Base-by-base conservation (phyloP, 805 yeast species). In the Wickerhamiella vanderwaltii region DNA sequence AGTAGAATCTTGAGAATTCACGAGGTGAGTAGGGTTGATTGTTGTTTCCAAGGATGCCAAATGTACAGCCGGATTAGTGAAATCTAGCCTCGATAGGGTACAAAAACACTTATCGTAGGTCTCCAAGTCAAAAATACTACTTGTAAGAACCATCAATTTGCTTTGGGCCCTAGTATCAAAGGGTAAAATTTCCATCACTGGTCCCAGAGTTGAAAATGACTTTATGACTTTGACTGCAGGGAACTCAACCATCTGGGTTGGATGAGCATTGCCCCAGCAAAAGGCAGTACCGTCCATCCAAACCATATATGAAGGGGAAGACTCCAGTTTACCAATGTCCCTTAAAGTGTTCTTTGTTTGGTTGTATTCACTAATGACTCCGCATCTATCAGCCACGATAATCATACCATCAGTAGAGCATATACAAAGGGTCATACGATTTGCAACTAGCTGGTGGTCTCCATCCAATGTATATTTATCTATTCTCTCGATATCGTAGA, bases 51-150 rank as follows among this genome's bases (percentile, higher is more conserved):
- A 25, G 11, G 24, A 9, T 9, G 25, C 25, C 12, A 33, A 11
- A 19, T 12, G 36, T 17, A 11, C 22, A 9, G 36, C 26, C 12
- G 36, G 36, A 13, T 13, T 22, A n/a, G 17, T 26, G 22, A 33
- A 33, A 18, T 33, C 36, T 12, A 33, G 36, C 19, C 26, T 18
- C 9, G 36, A 33, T 3, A 33, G 26, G n/a, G 36, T 33, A n/a
- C 36, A 17, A n/a, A 33, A 33, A 12, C 36, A 33, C 26, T 18
- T 33, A n/a, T 33, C 36, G 11, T 33, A 33, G 26, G 12, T 9
- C 26, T 33, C 36, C 18, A 33, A 12, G 15, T 33, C 36, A 22
- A 33, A 33, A 4, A 20, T 19, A n/a, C 36, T 33, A 18, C 36
- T 33, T 11, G 36, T n/a, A 9, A 33, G 17, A 3, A 22, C 11